Evolutionary conservation across 441 rosid species (phyloP).

Genomic region (Raphanus hybrid): DNA sequence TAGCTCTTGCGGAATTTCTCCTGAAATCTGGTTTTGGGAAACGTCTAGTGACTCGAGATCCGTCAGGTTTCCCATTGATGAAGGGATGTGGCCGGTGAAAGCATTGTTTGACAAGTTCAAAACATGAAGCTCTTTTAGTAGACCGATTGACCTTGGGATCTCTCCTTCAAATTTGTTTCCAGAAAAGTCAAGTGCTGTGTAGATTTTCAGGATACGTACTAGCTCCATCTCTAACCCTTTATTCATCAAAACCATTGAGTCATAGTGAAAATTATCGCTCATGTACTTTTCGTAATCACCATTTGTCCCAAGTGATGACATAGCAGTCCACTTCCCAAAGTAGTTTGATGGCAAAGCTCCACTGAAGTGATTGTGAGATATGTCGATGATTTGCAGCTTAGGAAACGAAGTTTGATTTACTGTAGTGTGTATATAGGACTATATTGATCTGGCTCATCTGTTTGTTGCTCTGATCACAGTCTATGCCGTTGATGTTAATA

Average conservation of each 20-base stretch:
- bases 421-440: no score
- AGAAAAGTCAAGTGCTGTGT: background rate
- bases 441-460: no score
- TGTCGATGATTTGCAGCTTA: no score
- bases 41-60: background rate
- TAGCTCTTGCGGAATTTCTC: background rate
- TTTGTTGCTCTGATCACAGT: no score
- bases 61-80: background rate
- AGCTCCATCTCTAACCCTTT: background rate
- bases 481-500: no score
- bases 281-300: background rate
- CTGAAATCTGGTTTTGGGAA: background rate
- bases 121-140: background rate
- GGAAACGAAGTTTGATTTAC: no score
- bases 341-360: no score
- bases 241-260: background rate
- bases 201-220: background rate
- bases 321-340: background rate
- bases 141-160: background rate
- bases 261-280: background rate
- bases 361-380: no score
- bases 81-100: background rate
- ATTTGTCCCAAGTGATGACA: background rate
- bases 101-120: background rate
- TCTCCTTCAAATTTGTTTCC: background rate